Percentiles rank a stretch among this genome's conserved stretches.
phyloP scores from a whole-genome alignment of 225 moss, liverwort and hornwort species.

The Polytrichum commune region DNA sequence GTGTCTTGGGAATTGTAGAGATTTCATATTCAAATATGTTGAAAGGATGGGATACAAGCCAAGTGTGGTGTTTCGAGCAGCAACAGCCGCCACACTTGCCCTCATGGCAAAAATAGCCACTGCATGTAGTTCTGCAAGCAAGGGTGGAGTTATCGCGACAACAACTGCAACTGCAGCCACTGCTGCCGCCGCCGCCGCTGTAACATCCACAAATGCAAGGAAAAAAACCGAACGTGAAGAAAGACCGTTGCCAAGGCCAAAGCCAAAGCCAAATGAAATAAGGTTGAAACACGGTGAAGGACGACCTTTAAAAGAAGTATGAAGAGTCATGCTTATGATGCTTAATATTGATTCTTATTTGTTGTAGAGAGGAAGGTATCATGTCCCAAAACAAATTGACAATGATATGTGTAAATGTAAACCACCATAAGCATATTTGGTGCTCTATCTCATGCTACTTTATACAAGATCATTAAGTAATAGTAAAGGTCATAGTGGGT shows the following conservation, averaged over 20 bases:
- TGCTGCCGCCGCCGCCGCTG: slow-evolving; percentile 29
- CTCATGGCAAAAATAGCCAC: slow-evolving; percentile 63
- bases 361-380: too few relatives aligned
- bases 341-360: too few relatives aligned
- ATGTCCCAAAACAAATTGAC: too few relatives aligned
- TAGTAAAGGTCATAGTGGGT: too few relatives aligned
- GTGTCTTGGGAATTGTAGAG: too few relatives aligned
- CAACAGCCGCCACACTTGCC: slow-evolving; percentile 68
- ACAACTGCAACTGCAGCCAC: slow-evolving; percentile 27
- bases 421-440: too few relatives aligned
- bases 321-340: neutral
- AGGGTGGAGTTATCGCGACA: slow-evolving; percentile 58
- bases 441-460: too few relatives aligned
- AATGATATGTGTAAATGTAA: too few relatives aligned
- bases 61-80: slow-evolving; percentile 71
- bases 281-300: slow-evolving; percentile 28
- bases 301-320: neutral
- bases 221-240: slow-evolving; percentile 21
- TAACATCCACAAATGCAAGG: slow-evolving; percentile 27
- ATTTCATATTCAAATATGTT: too few relatives aligned
- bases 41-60: slow-evolving; percentile 68
- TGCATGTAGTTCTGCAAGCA: slow-evolving; percentile 55
- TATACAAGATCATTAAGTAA: too few relatives aligned
- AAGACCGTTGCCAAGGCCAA: slow-evolving; percentile 16
- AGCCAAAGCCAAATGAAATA: slow-evolving; percentile 6